Base-by-base conservation (phyloP, 129 eudicot species). In the Calendula officinalis region DNA sequence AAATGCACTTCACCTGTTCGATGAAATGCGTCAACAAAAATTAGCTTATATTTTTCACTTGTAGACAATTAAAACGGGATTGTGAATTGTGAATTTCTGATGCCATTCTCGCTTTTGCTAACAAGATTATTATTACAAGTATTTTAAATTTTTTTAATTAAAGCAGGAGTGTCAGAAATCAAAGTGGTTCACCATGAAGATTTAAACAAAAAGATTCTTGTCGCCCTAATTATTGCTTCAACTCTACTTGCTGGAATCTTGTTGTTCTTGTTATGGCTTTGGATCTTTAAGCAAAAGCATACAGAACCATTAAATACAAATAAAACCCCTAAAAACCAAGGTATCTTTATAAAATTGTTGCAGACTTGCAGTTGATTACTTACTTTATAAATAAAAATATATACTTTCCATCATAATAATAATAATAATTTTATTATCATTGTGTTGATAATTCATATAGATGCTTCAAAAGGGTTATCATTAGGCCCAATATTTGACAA, bases 211-310 rank as follows among this genome's bases (percentile, higher is more conserved):
- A 87, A 62, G 78, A 84, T 87, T 69, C 84, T 91, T 30, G 67
- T 83, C 39, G 87, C 96, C 32, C 96, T 87, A 16, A 78, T 83
- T 73, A 69, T 79, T 62, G 77, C 95, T 49, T 83, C 95, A 63
- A 78, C 89, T 67, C 81, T 92, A 54, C 87, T 92, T 75, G 89
- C 82, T 44, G 91, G 64, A 47, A 48, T 85, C 68, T 57, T 92
- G 85, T 68, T 92, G 58, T 55, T 83, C 71, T 68, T 85, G 16
- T 61, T 80, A 49, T 81, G 89, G 73, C 81, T 83, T 36, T 92
- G 89, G 82, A 71, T 92, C 75, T 88, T 60, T 57, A 79, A 81
- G 60, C 76, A 78, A 56, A 81, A 73, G 69, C 74, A 37, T 62
- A 53, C 82, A 56, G 78, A 85, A 70, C 82, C 78, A 33, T 69